Evolutionary conservation across 306 rosid genomes (phyloP).

Genomic region (Cercis canadensis): DNA sequence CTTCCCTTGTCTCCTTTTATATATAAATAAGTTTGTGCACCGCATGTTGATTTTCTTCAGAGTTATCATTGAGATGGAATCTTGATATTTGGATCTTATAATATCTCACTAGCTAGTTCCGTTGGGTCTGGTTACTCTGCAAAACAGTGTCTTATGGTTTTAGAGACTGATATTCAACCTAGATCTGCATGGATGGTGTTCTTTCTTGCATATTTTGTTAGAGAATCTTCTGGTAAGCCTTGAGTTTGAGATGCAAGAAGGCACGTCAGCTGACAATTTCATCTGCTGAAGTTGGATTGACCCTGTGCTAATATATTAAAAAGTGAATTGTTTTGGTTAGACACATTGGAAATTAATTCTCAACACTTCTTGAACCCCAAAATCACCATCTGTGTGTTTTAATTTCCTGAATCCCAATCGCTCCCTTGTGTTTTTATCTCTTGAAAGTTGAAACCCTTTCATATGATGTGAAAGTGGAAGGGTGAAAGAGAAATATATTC

Average conservation of each 20-base stretch:
- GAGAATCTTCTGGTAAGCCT: background rate
- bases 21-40: background rate
- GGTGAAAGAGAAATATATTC: slow-evolving; percentile 16
- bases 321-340: background rate
- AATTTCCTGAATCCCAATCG: background rate
- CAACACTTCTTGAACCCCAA: no score
- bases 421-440: slow-evolving; percentile 6
- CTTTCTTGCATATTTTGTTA: slow-evolving; percentile 31
- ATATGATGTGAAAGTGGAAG: background rate
- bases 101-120: background rate
- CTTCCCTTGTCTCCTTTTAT: background rate
- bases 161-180: background rate
- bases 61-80: slow-evolving; percentile 3
- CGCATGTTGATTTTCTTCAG: background rate
- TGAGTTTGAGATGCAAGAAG: no score
- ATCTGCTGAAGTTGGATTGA: slow-evolving; percentile 4
- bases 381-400: no score
- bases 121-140: background rate
- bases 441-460: slow-evolving; percentile 14
- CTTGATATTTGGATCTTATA: background rate
- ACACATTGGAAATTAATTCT: background rate
- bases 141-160: slow-evolving; percentile 14
- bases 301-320: background rate
- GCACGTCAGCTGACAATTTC: no score
- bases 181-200: slow-evolving; percentile 23